Conservation (phyloP, 2,329 filamentous ascomycete genomes). For the Annulohypoxylon truncatum region DNA sequence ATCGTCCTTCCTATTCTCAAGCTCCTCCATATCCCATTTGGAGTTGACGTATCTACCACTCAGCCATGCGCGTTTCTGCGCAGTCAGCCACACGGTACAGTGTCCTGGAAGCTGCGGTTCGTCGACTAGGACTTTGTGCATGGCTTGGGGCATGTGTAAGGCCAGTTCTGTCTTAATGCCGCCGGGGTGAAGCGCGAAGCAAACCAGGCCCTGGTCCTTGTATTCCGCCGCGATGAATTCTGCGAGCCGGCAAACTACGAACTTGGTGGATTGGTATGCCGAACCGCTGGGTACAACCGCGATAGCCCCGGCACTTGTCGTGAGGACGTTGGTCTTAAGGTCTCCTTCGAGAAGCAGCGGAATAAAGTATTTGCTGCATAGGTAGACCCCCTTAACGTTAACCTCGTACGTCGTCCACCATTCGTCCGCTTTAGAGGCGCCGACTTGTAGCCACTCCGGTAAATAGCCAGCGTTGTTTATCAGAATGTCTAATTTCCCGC, state of each 20-base stretch:
- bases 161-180: constrained; percentile 58
- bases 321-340: constrained; percentile 56
- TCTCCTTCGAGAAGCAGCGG: constrained; percentile 46
- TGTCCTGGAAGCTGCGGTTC: constrained; percentile 47
- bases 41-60: constrained; percentile 46
- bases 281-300: constrained; percentile 51
- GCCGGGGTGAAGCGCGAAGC: constrained; percentile 59
- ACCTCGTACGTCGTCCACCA: constrained; percentile 49
- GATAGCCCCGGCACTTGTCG: constrained; percentile 56
- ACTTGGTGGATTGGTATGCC: constrained; percentile 60
- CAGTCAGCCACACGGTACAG: constrained; percentile 41
- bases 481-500: constrained; percentile 52
- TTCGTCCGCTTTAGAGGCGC: constrained; percentile 39
- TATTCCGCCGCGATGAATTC: constrained; percentile 60
- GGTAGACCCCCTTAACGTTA: constrained; percentile 47
- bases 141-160: constrained; percentile 48
- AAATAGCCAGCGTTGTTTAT: constrained; percentile 57
- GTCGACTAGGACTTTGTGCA: constrained; percentile 45
- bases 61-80: constrained; percentile 43
- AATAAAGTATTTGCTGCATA: constrained; percentile 45
- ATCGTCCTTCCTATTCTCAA: constrained; percentile 48
- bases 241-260: constrained; percentile 57
- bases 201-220: constrained; percentile 54
- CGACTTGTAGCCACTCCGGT: constrained; percentile 47
- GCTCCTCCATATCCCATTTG: constrained; percentile 50